Conservation (phyloP, 2,329 filamentous ascomycete genomes). For the Clonostachys rhizophaga region DNA sequence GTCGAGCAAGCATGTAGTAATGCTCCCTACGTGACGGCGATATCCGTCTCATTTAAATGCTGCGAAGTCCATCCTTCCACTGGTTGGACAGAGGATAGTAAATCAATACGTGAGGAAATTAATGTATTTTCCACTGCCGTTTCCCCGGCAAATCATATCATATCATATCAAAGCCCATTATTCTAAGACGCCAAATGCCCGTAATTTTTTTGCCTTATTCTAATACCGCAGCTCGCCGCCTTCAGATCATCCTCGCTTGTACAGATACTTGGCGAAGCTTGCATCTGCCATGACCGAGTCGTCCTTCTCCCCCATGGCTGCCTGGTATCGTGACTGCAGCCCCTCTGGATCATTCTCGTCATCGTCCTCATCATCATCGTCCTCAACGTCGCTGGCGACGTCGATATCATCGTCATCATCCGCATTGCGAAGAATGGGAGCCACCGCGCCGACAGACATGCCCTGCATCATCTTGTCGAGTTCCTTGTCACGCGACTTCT, state of each 20-base stretch:
- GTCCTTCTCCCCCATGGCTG: slow-evolving; percentile 60
- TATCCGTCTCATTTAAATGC: too few relatives aligned
- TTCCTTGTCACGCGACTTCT: slow-evolving; percentile 69
- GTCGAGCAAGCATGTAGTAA: too few relatives aligned
- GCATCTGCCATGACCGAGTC: slow-evolving; percentile 47
- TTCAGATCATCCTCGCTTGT: slow-evolving; percentile 30
- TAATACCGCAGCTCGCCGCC: too few relatives aligned
- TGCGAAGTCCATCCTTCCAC: neutral
- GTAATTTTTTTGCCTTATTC: slow-evolving; percentile 3
- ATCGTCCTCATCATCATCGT: slow-evolving; percentile 54
- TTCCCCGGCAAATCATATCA: neutral
- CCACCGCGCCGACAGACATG: slow-evolving; percentile 53
- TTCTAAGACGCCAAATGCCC: slow-evolving; percentile 10
- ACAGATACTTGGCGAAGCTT: slow-evolving; percentile 58
- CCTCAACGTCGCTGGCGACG: slow-evolving; percentile 50
- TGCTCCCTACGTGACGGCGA: too few relatives aligned
- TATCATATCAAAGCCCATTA: neutral
- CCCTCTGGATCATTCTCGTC: slow-evolving; percentile 60
- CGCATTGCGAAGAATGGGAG: slow-evolving; percentile 13
- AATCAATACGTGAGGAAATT: neutral
- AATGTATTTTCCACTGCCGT: neutral
- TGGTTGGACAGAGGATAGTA: too few relatives aligned
- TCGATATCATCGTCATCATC: slow-evolving; percentile 40
- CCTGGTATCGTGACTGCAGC: slow-evolving; percentile 71
- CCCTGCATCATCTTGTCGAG: slow-evolving; percentile 92